Evolutionary conservation across 345 rosid genomes (phyloP).

Genomic region (Excoecaria cochinchinensis): DNA sequence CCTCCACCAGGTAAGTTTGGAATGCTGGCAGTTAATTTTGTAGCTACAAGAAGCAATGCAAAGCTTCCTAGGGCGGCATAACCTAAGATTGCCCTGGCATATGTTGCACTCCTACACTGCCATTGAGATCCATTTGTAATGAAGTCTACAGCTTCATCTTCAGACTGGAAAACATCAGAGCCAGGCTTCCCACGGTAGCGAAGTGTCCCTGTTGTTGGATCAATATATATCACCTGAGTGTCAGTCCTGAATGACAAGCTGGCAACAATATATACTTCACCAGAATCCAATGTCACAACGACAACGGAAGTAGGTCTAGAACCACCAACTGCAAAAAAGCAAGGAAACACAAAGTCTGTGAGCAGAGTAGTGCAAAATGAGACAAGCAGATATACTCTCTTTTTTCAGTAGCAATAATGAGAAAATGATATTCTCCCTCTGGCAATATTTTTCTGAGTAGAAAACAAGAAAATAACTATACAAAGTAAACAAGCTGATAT

Average conservation of each 20-base stretch:
- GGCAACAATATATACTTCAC: conserved; percentile 71
- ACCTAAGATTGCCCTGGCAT: conserved; percentile 77
- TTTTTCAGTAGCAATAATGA: not conserved
- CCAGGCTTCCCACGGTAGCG: conserved; percentile 67
- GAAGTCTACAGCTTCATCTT: conserved; percentile 73
- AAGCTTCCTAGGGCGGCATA: conserved; percentile 81
- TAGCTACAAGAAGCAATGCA: conserved; percentile 85
- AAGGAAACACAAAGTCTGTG: not conserved
- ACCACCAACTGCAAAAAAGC: conserved; percentile 48
- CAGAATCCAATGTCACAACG: conserved; percentile 64
- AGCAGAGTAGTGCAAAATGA: not conserved
- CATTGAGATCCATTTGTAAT: conserved; percentile 66
- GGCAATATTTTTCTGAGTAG: not conserved
- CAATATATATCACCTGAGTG: conserved; percentile 80
- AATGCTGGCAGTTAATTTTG: conserved; percentile 64
- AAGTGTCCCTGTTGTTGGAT: conserved; percentile 83
- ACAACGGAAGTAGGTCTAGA: conserved; percentile 65
- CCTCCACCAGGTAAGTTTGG: conserved; percentile 93
- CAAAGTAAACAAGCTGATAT: not conserved
- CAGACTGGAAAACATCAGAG: conserved; percentile 64
- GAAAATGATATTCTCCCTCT: not conserved
- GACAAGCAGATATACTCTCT: not conserved
- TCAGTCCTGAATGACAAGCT: conserved; percentile 62
- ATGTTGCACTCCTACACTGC: conserved; percentile 41
- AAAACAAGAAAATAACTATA: not conserved